Evolutionary conservation across 192 early-diverging fungal species (phyloP).

Genomic region (Phycomyces nitens): DNA sequence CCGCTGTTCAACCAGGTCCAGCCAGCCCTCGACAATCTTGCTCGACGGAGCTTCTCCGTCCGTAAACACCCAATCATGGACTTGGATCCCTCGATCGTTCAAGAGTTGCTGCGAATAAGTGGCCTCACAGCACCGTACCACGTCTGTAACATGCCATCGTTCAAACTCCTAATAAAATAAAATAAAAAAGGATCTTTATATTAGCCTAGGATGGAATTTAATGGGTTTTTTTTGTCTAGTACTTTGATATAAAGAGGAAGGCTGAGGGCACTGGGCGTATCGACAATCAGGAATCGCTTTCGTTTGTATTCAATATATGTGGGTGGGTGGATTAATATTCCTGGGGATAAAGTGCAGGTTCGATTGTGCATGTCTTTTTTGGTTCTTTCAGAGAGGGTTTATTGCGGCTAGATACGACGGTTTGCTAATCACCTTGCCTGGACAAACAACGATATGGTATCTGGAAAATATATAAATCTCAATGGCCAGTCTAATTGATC

Average conservation of each 20-base stretch:
- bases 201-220: too few relatives aligned
- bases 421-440: too few relatives aligned
- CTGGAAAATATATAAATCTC: too few relatives aligned
- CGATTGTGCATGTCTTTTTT: not conserved
- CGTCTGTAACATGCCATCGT: conserved; percentile 62
- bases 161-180: conserved; percentile 63
- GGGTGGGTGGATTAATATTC: conserved; percentile 52
- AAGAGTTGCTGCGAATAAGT: conserved; percentile 61
- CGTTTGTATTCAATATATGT: conserved; percentile 65
- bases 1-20: conserved; percentile 58
- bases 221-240: too few relatives aligned
- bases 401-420: too few relatives aligned
- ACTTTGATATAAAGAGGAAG: conserved; percentile 63
- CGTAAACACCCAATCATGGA: conserved; percentile 69
- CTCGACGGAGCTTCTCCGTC: conserved; percentile 69
- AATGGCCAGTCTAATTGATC: too few relatives aligned
- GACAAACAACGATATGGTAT: too few relatives aligned
- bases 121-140: conserved; percentile 80
- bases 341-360: not conserved
- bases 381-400: too few relatives aligned
- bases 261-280: conserved; percentile 69
- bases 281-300: conserved; percentile 72
- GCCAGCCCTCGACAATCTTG: conserved; percentile 59
- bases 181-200: not conserved
- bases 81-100: conserved; percentile 54